Evolutionary conservation across 2,329 filamentous ascomycete species (phyloP).

Genomic region (Grosmannia penicillata): DNA sequence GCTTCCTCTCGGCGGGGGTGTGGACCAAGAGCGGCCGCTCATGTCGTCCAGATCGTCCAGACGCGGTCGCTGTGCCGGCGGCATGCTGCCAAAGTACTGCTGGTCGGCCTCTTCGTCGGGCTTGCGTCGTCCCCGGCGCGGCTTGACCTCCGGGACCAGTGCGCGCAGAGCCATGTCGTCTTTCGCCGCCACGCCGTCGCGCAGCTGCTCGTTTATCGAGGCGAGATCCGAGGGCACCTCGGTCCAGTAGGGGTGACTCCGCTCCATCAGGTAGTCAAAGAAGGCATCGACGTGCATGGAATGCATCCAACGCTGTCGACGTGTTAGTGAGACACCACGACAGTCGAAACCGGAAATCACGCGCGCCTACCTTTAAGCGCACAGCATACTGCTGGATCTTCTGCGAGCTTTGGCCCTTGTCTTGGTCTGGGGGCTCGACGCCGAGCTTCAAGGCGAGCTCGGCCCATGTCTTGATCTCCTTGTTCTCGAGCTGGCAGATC

Average conservation of each 20-base stretch:
- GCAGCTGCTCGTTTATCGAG: conserved; percentile 46
- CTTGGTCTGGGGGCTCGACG: conserved; percentile 66
- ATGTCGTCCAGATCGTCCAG: conserved; percentile 19
- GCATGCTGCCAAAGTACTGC: conserved; percentile 24
- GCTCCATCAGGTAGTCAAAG: conserved; percentile 75
- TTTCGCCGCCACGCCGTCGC: conserved; percentile 72
- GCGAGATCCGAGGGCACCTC: conserved; percentile 53
- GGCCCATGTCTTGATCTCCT: conserved; percentile 86
- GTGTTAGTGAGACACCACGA: background rate
- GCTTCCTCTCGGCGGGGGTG: conserved; percentile 8
- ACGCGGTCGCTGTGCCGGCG: conserved; percentile 44
- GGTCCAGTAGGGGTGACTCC: conserved; percentile 65
- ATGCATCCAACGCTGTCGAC: conserved; percentile 73
- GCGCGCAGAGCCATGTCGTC: conserved; percentile 82
- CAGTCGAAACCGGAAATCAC: background rate
- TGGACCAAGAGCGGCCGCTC: conserved; percentile 23
- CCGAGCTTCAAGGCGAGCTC: conserved; percentile 77
- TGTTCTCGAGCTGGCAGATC: conserved; percentile 61
- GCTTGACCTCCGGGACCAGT: conserved; percentile 61
- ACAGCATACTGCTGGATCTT: conserved; percentile 94
- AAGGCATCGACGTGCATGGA: conserved; percentile 93
- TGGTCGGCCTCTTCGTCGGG: conserved; percentile 38
- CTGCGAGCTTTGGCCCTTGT: conserved; percentile 77
- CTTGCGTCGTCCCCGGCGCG: conserved; percentile 46
- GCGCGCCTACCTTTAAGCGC: conserved; percentile 55